phyloP scores from a whole-genome alignment of 1,284 basidiomycete species.

The Sanghuangporus baumii region DNA sequence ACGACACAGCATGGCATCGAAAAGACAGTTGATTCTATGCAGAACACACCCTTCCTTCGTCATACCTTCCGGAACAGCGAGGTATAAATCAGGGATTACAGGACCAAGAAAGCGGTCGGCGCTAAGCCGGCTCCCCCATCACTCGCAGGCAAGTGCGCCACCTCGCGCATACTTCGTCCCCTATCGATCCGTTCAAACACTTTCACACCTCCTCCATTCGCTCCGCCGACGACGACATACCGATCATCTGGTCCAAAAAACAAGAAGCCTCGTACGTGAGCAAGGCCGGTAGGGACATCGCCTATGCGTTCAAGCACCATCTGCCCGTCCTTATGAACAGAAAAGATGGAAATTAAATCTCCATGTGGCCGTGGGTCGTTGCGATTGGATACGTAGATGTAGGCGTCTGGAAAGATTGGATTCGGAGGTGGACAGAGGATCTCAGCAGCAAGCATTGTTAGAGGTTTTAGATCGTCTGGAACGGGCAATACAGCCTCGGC shows the following conservation, averaged over 20 bases:
- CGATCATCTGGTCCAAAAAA: constrained; percentile 24
- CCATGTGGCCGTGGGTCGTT: constrained; percentile 56
- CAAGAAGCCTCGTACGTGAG: constrained; percentile 28
- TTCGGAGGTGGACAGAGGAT: constrained; percentile 47
- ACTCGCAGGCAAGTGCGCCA: constrained; percentile 1
- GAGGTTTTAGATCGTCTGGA: constrained; percentile 31
- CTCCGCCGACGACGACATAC: constrained; percentile 29
- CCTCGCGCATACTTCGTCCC: not conserved
- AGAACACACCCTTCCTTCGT: not conserved
- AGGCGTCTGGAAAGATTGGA: constrained; percentile 36
- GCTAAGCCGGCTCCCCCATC: not conserved
- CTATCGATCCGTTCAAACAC: constrained; percentile 26
- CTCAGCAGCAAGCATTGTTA: constrained; percentile 50
- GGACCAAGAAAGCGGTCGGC: not conserved
- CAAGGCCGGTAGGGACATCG: constrained; percentile 27
- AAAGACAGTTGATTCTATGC: too few species aligned
- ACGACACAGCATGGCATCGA: too few species aligned
- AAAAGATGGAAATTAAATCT: constrained; percentile 57
- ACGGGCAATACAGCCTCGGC: constrained; percentile 40
- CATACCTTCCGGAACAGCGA: not conserved
- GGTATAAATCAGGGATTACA: not conserved
- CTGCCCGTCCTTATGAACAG: constrained; percentile 10
- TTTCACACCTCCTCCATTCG: constrained; percentile 28
- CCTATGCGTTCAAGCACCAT: constrained; percentile 19
- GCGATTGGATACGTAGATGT: constrained; percentile 59